Percentiles rank a stretch among this genome's conserved stretches.
These are phyloP conservation scores for Tetragonia tetragonoides DNA, from an alignment of 148 eudicot species.

Conservation along the genomic window DNA sequence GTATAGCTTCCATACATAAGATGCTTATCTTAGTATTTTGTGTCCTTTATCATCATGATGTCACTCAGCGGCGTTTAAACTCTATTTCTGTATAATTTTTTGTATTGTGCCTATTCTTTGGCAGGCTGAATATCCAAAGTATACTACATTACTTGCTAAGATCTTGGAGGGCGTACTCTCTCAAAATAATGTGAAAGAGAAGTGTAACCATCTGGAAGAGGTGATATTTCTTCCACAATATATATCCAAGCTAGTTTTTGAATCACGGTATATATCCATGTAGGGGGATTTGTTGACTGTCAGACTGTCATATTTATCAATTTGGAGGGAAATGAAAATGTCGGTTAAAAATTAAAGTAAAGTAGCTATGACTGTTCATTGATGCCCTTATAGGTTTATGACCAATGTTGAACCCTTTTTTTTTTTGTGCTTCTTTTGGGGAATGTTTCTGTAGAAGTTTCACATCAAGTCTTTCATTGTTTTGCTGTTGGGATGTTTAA, in stretches of 20 bases:
- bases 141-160: slow-evolving; percentile 92
- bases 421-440: not conserved
- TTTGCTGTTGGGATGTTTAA: not conserved
- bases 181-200: slow-evolving; percentile 54
- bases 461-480: not conserved
- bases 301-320: not conserved
- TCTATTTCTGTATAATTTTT: not conserved
- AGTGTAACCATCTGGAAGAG: slow-evolving; percentile 61
- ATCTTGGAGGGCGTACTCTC: slow-evolving; percentile 75
- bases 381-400: not conserved
- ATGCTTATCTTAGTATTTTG: not conserved
- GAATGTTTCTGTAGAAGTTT: not conserved
- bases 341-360: not conserved
- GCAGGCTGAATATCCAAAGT: slow-evolving; percentile 84
- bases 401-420: not conserved
- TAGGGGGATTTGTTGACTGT: not conserved
- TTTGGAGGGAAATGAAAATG: not conserved
- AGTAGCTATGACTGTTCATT: not conserved
- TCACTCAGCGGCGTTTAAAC: not conserved
- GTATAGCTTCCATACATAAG: too few species aligned
- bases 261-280: not conserved
- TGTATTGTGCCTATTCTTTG: slow-evolving; percentile 23
- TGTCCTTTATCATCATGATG: not conserved
- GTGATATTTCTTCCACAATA: slow-evolving; percentile 28
- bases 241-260: not conserved